phyloP scores from a whole-genome alignment of 495 filamentous ascomycete species.

The Melanomma pulvis-pyrius region DNA sequence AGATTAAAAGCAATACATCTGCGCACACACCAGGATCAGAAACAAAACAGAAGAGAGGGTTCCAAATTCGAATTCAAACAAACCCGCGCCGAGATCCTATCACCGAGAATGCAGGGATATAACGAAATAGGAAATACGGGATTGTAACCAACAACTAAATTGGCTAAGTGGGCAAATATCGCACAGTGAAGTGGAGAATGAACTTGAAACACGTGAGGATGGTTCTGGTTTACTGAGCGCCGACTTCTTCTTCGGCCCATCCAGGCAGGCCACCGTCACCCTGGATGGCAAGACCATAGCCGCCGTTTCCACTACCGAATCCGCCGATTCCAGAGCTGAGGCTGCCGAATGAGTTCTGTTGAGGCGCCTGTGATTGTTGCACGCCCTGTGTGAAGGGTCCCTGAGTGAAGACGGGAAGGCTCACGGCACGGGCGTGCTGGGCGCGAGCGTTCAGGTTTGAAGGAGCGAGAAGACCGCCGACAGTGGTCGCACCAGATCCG shows the following conservation, averaged over 20 bases:
- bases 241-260: conserved; percentile 50
- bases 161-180: conserved; percentile 26
- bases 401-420: conserved; percentile 73
- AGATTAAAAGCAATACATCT: not conserved
- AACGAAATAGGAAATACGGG: conserved; percentile 3
- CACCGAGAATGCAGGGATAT: conserved; percentile 24
- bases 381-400: conserved; percentile 58
- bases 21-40: conserved; percentile 1
- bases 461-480: conserved; percentile 75
- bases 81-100: not conserved
- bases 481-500: conserved; percentile 61
- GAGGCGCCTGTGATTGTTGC: conserved; percentile 41
- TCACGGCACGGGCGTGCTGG: conserved; percentile 82
- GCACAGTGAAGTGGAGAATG: conserved; percentile 28
- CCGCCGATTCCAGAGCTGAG: conserved; percentile 61
- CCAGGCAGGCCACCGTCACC: conserved; percentile 65
- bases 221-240: conserved; percentile 30
- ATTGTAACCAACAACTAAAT: conserved; percentile 5
- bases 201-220: not conserved
- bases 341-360: conserved; percentile 60
- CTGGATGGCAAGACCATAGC: conserved; percentile 65
- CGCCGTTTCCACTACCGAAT: conserved; percentile 55
- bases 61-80: not conserved
- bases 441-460: conserved; percentile 64
- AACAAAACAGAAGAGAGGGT: not conserved